Evolutionary conservation across 1,284 basidiomycete genomes (phyloP).

Genomic region (Rhodotorula mucilaginosa): DNA sequence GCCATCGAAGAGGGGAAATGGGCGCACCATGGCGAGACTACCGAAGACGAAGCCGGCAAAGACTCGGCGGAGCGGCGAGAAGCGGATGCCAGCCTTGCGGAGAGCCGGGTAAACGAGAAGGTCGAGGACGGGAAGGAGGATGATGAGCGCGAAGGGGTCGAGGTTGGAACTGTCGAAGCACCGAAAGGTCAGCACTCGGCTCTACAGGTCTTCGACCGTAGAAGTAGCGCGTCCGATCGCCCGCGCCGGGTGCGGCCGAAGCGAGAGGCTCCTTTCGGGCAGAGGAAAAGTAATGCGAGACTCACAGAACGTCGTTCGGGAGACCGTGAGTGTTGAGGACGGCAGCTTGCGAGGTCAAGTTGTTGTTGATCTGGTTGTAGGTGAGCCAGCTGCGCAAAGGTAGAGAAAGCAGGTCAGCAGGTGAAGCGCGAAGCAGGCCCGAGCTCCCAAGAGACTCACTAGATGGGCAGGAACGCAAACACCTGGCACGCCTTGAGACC

Average conservation of each 20-base stretch:
- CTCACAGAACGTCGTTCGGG: constrained; percentile 48
- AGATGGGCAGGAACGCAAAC: constrained; percentile 65
- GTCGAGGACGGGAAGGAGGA: constrained; percentile 49
- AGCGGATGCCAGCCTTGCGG: constrained; percentile 63
- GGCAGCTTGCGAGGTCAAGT: constrained; percentile 36
- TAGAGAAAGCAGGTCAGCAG: too few species aligned
- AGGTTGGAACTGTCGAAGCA: constrained; percentile 42
- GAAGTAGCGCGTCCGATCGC: too few species aligned
- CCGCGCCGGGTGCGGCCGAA: too few species aligned
- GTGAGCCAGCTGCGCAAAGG: constrained; percentile 58
- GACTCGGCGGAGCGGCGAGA: constrained; percentile 71
- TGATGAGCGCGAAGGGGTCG: constrained; percentile 43
- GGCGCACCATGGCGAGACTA: constrained; percentile 55
- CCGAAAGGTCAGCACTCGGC: too few species aligned
- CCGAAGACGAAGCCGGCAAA: constrained; percentile 66
- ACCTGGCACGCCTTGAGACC: constrained; percentile 81
- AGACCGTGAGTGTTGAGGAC: constrained; percentile 43
- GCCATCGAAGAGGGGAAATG: not conserved
- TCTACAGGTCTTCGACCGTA: too few species aligned
- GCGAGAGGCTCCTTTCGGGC: too few species aligned
- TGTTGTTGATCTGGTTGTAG: constrained; percentile 52
- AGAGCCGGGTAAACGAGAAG: constrained; percentile 66
- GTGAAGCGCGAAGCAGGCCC: not conserved
- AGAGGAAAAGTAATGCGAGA: too few species aligned
- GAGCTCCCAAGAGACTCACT: constrained; percentile 14